Evolutionary conservation across 2,329 filamentous ascomycete species (phyloP).

Genomic region (Cladosporium sp.): DNA sequence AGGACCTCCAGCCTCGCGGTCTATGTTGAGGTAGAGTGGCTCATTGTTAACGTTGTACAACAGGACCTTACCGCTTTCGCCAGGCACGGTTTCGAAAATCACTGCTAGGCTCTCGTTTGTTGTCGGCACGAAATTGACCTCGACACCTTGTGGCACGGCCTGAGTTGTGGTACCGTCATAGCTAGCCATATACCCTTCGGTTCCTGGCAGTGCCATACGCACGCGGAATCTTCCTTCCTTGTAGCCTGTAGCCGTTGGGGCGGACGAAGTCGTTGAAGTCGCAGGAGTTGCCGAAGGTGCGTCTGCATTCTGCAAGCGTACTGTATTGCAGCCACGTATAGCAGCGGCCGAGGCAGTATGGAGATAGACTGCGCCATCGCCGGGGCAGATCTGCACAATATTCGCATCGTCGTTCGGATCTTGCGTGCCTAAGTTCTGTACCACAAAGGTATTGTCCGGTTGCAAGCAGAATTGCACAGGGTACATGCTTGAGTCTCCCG

Average conservation of each 20-base stretch:
- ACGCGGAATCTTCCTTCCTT: background rate
- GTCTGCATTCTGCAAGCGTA: background rate
- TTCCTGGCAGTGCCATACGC: background rate
- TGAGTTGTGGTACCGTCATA: background rate
- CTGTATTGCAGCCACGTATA: background rate
- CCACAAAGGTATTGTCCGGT: constrained; percentile 1
- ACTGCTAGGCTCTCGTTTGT: background rate
- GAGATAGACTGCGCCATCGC: background rate
- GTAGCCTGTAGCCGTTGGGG: background rate
- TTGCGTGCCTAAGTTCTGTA: background rate
- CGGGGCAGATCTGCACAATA: constrained; percentile 4
- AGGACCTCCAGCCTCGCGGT: background rate
- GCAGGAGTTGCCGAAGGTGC: background rate
- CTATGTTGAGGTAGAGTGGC: background rate
- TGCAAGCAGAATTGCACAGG: constrained; percentile 7
- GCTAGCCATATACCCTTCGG: background rate
- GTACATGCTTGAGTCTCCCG: background rate
- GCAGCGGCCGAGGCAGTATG: background rate
- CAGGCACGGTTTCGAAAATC: background rate
- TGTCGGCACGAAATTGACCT: background rate
- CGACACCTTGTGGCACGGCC: background rate
- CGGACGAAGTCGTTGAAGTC: background rate
- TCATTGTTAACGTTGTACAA: background rate
- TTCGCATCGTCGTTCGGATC: background rate
- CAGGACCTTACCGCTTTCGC: background rate